Evolutionary conservation across 208 protist species (phyloP).

Genomic region (Phytomonas sp.): DNA sequence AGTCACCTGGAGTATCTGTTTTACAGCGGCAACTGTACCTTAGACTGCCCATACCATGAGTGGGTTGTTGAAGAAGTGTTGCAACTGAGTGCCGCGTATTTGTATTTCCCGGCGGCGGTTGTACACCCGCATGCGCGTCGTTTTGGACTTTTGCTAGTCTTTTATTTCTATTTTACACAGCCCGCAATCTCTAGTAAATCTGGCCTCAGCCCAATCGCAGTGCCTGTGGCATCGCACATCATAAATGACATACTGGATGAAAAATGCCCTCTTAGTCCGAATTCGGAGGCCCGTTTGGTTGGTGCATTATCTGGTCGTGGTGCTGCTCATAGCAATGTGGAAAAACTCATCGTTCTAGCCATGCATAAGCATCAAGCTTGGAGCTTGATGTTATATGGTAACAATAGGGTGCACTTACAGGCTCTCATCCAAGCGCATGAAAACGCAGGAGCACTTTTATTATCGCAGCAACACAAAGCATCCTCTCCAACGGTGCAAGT

Average conservation of each 20-base stretch:
- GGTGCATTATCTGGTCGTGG: not conserved
- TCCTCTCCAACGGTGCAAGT: not conserved
- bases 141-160: slow-evolving; percentile 55
- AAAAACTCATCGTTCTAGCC: not conserved
- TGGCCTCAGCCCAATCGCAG: not conserved
- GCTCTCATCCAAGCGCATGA: not conserved
- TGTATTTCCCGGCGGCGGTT: slow-evolving; percentile 34
- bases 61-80: slow-evolving; percentile 45
- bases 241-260: slow-evolving; percentile 8
- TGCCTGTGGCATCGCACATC: not conserved
- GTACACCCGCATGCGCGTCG: slow-evolving; percentile 27
- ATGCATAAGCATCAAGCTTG: not conserved
- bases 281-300: not conserved
- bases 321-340: not conserved
- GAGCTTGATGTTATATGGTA: not conserved
- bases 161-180: slow-evolving; percentile 63
- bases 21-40: slow-evolving; percentile 42
- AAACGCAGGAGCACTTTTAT: not conserved
- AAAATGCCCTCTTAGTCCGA: not conserved
- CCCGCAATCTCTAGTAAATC: slow-evolving; percentile 12
- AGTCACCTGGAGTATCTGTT: slow-evolving; percentile 56
- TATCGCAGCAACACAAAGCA: not conserved
- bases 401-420: not conserved
- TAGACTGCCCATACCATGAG: slow-evolving; percentile 34
- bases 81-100: slow-evolving; percentile 48